Conservation (phyloP, 108 stramenopile species). For the Cyclotella choctawhatcheeana region DNA sequence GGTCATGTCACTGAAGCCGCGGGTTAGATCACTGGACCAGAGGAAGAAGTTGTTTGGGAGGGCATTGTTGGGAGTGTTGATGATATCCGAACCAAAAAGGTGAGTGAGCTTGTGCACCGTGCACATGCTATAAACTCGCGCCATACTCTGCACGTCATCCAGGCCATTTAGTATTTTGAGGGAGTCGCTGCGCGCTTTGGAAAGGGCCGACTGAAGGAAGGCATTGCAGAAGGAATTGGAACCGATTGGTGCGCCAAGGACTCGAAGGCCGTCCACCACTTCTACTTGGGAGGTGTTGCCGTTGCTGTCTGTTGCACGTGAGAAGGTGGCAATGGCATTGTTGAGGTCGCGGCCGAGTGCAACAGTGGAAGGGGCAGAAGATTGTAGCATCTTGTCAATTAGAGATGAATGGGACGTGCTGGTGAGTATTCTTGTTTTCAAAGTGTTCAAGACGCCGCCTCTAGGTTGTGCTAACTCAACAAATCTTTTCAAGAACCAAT, state of each 20-base stretch:
- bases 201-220: neutral
- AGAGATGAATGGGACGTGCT: neutral
- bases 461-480: neutral
- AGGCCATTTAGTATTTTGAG: neutral
- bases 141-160: neutral
- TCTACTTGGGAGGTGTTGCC: neutral
- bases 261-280: neutral
- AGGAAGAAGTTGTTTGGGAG: neutral
- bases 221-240: neutral
- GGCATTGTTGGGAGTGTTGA: neutral
- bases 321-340: neutral
- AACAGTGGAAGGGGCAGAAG: neutral
- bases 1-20: neutral
- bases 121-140: neutral
- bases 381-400: neutral
- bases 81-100: neutral
- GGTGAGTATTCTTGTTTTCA: neutral
- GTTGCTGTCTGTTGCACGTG: neutral
- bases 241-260: neutral
- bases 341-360: too few relatives aligned
- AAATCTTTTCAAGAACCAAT: neutral
- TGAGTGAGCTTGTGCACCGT: neutral
- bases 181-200: neutral
- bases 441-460: neutral
- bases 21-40: neutral